Percentiles rank a stretch among this genome's conserved stretches.
Conservation (phyloP, 2,329 filamentous ascomycete species). For the Ambrosiella xylebori region DNA sequence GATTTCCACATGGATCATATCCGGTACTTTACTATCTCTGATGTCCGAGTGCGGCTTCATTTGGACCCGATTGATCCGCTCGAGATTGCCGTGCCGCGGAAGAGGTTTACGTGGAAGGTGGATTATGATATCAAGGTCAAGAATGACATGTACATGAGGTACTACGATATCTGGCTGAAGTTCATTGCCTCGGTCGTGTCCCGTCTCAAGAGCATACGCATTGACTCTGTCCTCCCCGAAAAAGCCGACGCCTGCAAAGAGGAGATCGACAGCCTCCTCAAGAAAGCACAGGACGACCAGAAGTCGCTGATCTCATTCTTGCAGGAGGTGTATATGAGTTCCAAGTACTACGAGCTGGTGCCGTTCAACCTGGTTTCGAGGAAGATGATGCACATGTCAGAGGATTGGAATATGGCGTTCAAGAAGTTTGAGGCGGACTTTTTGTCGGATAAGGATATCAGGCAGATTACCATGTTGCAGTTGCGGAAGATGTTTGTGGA, state of each 20-base stretch:
- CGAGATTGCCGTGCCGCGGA: constrained; percentile 81
- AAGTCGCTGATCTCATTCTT: constrained; percentile 54
- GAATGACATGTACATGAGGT: constrained; percentile 72
- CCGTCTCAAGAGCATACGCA: constrained; percentile 72
- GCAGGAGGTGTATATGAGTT: constrained; percentile 80
- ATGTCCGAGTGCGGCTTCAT: constrained; percentile 73
- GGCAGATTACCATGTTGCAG: constrained; percentile 78
- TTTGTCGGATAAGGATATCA: constrained; percentile 91
- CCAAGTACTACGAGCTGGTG: constrained; percentile 92
- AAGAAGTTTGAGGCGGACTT: constrained; percentile 83
- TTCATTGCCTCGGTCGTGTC: constrained; percentile 80
- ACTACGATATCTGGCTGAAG: constrained; percentile 63
- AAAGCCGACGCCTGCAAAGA: constrained; percentile 66
- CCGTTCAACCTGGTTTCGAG: constrained; percentile 79
- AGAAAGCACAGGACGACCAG: constrained; percentile 73
- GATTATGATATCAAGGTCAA: constrained; percentile 84
- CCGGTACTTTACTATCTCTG: constrained; percentile 77
- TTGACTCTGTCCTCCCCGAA: constrained; percentile 78
- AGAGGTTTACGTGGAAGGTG: constrained; percentile 92
- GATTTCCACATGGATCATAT: constrained; percentile 87
- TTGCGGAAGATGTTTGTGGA: constrained; percentile 90
- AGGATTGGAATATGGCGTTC: constrained; percentile 86
- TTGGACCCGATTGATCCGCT: constrained; percentile 86
- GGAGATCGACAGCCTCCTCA: constrained; percentile 63
- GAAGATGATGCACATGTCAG: constrained; percentile 80